These are phyloP conservation scores for Babesia divergens DNA, from an alignment of 169 alveolate species.

Conservation along the genomic window DNA sequence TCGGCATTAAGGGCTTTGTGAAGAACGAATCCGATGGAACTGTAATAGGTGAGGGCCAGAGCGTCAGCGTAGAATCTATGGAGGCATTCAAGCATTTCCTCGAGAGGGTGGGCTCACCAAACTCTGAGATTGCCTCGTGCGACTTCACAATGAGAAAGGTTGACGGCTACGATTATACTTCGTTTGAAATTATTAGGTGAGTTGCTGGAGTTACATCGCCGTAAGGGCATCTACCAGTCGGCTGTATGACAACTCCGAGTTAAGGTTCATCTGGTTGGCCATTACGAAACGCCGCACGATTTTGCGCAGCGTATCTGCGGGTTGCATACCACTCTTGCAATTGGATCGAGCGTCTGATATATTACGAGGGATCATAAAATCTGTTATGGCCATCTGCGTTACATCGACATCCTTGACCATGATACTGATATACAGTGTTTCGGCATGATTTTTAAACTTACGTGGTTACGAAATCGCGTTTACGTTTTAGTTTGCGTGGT, in stretches of 20 bases:
- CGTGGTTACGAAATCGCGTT: constrained; percentile 15
- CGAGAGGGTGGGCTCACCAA: constrained; percentile 70
- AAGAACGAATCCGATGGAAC: constrained; percentile 68
- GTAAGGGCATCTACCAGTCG: constrained; percentile 23
- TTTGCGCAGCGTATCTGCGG: constrained; percentile 29
- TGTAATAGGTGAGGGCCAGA: constrained; percentile 69
- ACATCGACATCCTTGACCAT: constrained; percentile 13
- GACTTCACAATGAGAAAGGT: constrained; percentile 48
- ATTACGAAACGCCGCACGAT: constrained; percentile 16
- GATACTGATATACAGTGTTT: neutral
- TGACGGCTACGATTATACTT: constrained; percentile 21
- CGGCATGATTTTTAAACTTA: neutral
- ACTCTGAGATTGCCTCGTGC: constrained; percentile 67
- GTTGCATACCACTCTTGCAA: neutral
- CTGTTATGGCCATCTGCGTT: neutral
- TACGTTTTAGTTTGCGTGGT: neutral
- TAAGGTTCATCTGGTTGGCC: constrained; percentile 13
- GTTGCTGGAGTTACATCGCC: neutral
- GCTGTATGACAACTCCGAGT: constrained; percentile 20
- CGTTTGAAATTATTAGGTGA: constrained; percentile 35
- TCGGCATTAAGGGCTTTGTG: constrained; percentile 72
- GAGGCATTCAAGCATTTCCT: constrained; percentile 63
- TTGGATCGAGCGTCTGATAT: too few relatives aligned
- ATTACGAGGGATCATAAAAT: neutral
- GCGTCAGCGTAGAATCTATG: constrained; percentile 45